Conservation (phyloP, 306 rosid genomes). For the Bauhinia variegata region DNA sequence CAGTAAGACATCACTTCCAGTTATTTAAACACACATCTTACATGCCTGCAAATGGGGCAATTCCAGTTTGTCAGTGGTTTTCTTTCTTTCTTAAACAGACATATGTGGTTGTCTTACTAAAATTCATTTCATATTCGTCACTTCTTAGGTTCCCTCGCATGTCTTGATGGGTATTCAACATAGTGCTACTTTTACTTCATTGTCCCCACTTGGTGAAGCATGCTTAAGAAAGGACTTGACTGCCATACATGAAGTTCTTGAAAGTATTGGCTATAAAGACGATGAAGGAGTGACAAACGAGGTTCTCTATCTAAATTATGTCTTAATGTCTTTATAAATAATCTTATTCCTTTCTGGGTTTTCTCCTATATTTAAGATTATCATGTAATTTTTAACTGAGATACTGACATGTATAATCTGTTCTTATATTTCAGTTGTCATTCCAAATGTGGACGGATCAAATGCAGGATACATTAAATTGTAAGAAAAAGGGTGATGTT, state of each 20-base stretch:
- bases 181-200: constrained; percentile 52
- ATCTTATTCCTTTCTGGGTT: too few relatives aligned
- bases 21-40: background rate
- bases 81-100: background rate
- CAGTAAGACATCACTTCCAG: constrained; percentile 11
- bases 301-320: constrained; percentile 49
- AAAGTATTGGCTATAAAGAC: constrained; percentile 69
- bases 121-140: constrained; percentile 2
- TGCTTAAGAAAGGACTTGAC: constrained; percentile 82
- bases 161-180: constrained; percentile 75
- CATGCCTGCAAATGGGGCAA: background rate
- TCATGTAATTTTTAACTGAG: too few relatives aligned
- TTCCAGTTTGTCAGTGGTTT: background rate
- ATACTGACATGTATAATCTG: constrained; percentile 33
- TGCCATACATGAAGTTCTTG: constrained; percentile 77
- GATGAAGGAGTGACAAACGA: constrained; percentile 80
- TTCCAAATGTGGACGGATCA: constrained; percentile 89
- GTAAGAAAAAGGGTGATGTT: constrained; percentile 72
- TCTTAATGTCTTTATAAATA: too few relatives aligned
- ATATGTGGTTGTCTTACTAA: background rate
- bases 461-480: constrained; percentile 80
- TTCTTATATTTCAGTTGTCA: constrained; percentile 56
- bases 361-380: too few relatives aligned
- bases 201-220: constrained; percentile 81
- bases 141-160: constrained; percentile 66